Evolutionary conservation across 345 rosid species (phyloP).

Genomic region (Nephelium lappaceum): DNA sequence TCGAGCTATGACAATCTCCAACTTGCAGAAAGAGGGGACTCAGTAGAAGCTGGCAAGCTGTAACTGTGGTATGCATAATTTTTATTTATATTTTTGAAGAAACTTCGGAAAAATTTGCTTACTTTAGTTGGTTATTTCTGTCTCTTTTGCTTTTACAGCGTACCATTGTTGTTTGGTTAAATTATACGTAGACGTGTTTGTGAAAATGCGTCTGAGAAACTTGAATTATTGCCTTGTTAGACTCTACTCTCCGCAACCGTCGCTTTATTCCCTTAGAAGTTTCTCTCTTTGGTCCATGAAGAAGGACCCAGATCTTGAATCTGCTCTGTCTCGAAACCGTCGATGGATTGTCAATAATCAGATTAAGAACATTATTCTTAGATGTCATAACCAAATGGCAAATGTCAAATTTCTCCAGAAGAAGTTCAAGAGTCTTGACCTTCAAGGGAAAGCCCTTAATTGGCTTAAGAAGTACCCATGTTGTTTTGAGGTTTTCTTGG

Average conservation of each 20-base stretch:
- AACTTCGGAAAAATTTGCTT: neutral
- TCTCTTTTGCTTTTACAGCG: neutral
- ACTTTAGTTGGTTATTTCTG: neutral
- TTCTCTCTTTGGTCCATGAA: conserved; percentile 90
- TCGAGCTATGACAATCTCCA: too few species aligned
- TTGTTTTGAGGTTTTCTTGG: conserved; percentile 71
- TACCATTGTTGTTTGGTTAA: neutral
- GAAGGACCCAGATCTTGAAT: conserved; percentile 87
- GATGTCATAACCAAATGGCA: conserved; percentile 66
- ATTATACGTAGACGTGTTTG: conserved; percentile 16
- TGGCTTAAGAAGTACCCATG: conserved; percentile 95
- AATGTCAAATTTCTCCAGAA: conserved; percentile 71
- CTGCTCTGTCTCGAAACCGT: conserved; percentile 78
- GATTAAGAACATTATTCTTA: conserved; percentile 75
- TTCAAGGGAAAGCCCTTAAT: conserved; percentile 89
- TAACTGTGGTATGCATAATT: neutral
- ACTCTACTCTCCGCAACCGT: conserved; percentile 17
- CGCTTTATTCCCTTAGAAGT: conserved; percentile 35
- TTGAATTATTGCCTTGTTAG: conserved; percentile 11
- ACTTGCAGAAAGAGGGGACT: too few species aligned
- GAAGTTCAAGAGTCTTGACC: conserved; percentile 92
- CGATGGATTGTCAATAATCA: conserved; percentile 91
- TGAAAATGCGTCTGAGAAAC: neutral
- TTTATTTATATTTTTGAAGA: neutral
- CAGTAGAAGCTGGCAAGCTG: too few species aligned